phyloP scores from a whole-genome alignment of 2,329 filamentous ascomycete species.

The Calonectria pseudoreteaudii region DNA sequence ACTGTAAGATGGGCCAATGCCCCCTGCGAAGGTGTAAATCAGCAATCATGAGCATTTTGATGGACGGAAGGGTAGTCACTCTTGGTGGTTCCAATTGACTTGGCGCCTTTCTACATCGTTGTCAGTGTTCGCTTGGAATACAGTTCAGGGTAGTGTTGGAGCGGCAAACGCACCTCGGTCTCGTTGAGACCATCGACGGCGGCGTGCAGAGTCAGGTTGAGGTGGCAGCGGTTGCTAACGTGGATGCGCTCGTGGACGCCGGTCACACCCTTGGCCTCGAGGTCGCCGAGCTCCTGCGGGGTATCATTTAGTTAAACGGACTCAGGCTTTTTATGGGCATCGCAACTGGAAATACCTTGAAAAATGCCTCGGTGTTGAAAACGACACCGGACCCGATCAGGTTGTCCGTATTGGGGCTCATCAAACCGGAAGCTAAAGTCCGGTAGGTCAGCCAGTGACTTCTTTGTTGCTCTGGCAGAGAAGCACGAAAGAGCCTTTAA shows the following conservation, averaged over 20 bases:
- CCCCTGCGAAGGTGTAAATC: not conserved
- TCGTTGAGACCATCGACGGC: not conserved
- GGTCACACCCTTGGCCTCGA: not conserved
- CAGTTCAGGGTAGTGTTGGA: not conserved
- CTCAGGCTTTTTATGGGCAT: not conserved
- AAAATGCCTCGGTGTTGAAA: not conserved
- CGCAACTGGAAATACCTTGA: not conserved
- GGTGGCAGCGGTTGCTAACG: not conserved
- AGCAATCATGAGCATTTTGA: not conserved
- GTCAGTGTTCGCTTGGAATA: not conserved
- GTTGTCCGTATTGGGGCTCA: not conserved
- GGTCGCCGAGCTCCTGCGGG: not conserved
- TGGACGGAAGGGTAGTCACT: not conserved
- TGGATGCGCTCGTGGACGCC: not conserved
- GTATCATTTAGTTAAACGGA: not conserved
- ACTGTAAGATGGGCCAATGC: conserved; percentile 2
- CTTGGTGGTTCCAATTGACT: conserved; percentile 1
- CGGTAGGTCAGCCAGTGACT: not conserved
- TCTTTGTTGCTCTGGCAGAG: not conserved
- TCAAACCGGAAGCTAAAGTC: not conserved
- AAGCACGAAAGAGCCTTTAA: too few relatives aligned
- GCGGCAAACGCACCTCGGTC: not conserved
- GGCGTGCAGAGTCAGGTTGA: not conserved
- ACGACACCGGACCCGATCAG: not conserved
- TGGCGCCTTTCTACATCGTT: not conserved